phyloP scores from a whole-genome alignment of 2,329 filamentous ascomycete genomes.

The Apiospora koreana region DNA sequence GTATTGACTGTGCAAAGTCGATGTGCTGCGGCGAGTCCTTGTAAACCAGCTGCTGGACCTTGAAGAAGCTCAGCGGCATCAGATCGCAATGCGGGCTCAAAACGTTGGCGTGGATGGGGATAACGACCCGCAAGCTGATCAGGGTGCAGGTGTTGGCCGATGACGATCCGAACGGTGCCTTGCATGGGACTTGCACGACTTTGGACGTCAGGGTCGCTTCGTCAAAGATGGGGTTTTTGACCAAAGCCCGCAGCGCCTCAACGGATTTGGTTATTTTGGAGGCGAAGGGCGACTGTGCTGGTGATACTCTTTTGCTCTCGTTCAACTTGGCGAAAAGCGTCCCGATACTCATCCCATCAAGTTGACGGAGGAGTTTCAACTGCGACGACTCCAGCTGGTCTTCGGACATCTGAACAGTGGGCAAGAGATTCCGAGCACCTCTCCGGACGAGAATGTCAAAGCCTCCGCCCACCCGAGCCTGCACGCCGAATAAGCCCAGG shows the following conservation, averaged over 20 bases:
- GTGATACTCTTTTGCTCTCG: slow-evolving; percentile 37
- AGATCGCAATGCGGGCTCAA: slow-evolving; percentile 56
- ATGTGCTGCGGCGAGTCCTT: slow-evolving; percentile 55
- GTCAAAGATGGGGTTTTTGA: slow-evolving; percentile 42
- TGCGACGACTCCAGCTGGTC: slow-evolving; percentile 57
- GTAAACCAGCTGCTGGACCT: slow-evolving; percentile 64
- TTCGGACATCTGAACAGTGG: slow-evolving; percentile 56
- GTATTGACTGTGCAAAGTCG: slow-evolving; percentile 60
- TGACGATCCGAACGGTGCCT: slow-evolving; percentile 16
- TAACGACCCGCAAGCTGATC: slow-evolving; percentile 61
- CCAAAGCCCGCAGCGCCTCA: slow-evolving; percentile 36
- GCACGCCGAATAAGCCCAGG: slow-evolving; percentile 59
- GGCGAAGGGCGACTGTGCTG: slow-evolving; percentile 46
- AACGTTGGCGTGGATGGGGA: slow-evolving; percentile 59
- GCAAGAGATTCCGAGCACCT: slow-evolving; percentile 59
- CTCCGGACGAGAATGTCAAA: slow-evolving; percentile 66
- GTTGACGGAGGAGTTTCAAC: slow-evolving; percentile 50
- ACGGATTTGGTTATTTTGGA: slow-evolving; percentile 43
- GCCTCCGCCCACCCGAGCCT: slow-evolving; percentile 52
- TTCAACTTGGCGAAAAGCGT: slow-evolving; percentile 40
- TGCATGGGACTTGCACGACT: slow-evolving; percentile 42
- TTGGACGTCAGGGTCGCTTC: slow-evolving; percentile 41
- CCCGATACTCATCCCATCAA: slow-evolving; percentile 46
- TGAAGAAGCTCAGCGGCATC: slow-evolving; percentile 65
- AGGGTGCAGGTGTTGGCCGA: slow-evolving; percentile 35